Percentiles rank a stretch among this genome's conserved stretches.
Conservation (phyloP, 1,139 yeast species). For the Saccharomycopsis crataegensis region DNA sequence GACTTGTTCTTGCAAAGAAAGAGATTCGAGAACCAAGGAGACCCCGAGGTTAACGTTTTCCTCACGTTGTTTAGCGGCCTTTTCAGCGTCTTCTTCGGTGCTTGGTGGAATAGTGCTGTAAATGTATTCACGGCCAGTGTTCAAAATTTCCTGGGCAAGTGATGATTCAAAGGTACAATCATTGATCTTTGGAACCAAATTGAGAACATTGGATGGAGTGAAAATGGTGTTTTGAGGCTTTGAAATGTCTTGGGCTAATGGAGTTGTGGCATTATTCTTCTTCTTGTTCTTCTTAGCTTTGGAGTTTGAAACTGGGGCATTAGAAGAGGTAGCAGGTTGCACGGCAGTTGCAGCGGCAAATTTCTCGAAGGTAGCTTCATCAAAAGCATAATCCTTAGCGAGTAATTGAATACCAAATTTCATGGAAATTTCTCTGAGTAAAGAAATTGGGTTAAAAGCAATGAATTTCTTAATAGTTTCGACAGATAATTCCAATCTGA, state of each 20-base stretch:
- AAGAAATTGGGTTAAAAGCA: constrained; percentile 33
- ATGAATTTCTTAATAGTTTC: constrained; percentile 36
- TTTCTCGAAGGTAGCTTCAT: constrained; percentile 38
- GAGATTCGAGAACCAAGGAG: constrained; percentile 56
- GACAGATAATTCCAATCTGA: constrained; percentile 48
- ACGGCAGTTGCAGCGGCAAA: constrained; percentile 22
- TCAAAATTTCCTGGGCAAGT: constrained; percentile 72
- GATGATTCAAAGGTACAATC: constrained; percentile 60
- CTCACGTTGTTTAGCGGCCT: constrained; percentile 29
- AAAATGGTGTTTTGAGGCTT: constrained; percentile 18
- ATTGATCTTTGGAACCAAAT: constrained; percentile 68
- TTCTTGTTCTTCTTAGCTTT: constrained; percentile 34
- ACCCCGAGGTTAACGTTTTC: constrained; percentile 40
- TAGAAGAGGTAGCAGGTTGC: too few species aligned
- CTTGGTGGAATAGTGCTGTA: constrained; percentile 18
- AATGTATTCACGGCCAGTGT: constrained; percentile 53
- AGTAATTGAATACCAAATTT: constrained; percentile 88
- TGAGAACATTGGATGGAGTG: constrained; percentile 55
- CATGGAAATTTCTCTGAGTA: constrained; percentile 66
- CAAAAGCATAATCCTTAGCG: constrained; percentile 30
- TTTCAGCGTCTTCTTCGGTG: neutral
- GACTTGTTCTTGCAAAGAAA: constrained; percentile 72
- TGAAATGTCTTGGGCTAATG: too few species aligned
- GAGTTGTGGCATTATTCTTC: constrained; percentile 24
- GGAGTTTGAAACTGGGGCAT: too few species aligned